Evolutionary conservation across 2,329 filamentous ascomycete species (phyloP).

Genomic region (Botrytis paeoniae): DNA sequence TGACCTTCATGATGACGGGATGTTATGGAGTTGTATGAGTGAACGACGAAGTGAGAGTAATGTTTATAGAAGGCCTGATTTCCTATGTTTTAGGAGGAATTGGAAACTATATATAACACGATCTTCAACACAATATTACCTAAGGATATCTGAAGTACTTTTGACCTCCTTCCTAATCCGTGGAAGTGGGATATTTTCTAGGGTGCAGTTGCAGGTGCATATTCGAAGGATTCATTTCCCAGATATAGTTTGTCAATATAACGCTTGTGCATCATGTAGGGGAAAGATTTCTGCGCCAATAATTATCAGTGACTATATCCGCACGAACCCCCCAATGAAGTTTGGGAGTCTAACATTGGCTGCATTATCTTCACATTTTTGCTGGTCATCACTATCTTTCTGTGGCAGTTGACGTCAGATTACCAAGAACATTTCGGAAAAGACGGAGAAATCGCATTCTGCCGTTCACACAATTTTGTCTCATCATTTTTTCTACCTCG

Average conservation of each 20-base stretch:
- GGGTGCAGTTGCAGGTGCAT: neutral
- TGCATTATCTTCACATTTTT: neutral
- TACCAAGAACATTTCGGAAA: neutral
- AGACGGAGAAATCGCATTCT: too few species aligned
- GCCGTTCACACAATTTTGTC: too few species aligned
- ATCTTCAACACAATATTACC: too few species aligned
- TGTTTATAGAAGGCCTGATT: too few species aligned
- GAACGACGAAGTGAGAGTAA: neutral
- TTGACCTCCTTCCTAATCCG: constrained; percentile 11
- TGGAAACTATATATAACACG: neutral
- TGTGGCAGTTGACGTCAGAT: too few species aligned
- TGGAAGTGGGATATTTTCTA: neutral
- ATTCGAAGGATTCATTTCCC: neutral
- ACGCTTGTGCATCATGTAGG: neutral
- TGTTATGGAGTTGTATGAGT: neutral
- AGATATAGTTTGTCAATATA: neutral
- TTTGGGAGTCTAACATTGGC: neutral
- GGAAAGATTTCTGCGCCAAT: too few species aligned
- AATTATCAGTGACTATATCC: neutral
- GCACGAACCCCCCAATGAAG: neutral
- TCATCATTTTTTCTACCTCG: neutral
- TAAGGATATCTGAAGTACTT: neutral
- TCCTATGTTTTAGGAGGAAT: neutral
- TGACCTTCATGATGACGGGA: constrained; percentile 9
- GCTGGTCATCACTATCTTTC: neutral